phyloP scores from a whole-genome alignment of 2,329 filamentous ascomycete species.

The Tolypocladium amazonense region DNA sequence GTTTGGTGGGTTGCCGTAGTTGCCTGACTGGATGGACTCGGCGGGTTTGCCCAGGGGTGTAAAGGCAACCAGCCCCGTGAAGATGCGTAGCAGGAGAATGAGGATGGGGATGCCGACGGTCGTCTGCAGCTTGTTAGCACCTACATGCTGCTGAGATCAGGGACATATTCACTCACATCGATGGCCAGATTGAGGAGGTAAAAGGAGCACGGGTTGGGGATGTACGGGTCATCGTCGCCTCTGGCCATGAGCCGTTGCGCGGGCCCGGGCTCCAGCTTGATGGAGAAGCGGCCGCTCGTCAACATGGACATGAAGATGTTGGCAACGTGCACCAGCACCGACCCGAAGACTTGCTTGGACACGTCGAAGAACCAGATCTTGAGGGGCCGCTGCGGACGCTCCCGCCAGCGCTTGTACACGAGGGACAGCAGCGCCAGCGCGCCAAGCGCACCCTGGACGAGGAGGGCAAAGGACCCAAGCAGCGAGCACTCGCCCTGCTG shows the following conservation, averaged over 20 bases:
- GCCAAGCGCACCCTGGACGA: conserved; percentile 83
- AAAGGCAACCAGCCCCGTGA: conserved; percentile 59
- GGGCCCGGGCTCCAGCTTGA: conserved; percentile 42
- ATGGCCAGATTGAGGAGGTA: conserved; percentile 91
- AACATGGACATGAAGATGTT: conserved; percentile 97
- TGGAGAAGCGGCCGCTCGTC: conserved; percentile 72
- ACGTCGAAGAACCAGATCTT: conserved; percentile 98
- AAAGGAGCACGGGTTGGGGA: conserved; percentile 91
- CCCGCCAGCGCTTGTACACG: conserved; percentile 87
- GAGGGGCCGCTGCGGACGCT: conserved; percentile 80
- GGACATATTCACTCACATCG: conserved; percentile 56
- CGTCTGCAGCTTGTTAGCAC: conserved; percentile 39
- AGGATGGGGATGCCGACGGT: conserved; percentile 94
- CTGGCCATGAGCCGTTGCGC: conserved; percentile 28
- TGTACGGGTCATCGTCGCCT: conserved; percentile 42
- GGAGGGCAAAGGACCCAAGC: conserved; percentile 78
- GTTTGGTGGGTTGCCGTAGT: conserved; percentile 79
- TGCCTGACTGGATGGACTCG: conserved; percentile 84
- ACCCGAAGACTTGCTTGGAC: conserved; percentile 94
- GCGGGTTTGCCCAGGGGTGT: conserved; percentile 72
- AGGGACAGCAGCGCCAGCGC: conserved; percentile 72
- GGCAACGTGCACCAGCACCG: conserved; percentile 78
- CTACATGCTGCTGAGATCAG: too few relatives aligned
- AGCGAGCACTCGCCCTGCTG: conserved; percentile 72
- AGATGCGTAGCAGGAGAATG: conserved; percentile 71